Evolutionary conservation across 1,284 basidiomycete species (phyloP), one percentile per base, ranked within the genome.

Genomic region (Sporisorium graminicola): DNA sequence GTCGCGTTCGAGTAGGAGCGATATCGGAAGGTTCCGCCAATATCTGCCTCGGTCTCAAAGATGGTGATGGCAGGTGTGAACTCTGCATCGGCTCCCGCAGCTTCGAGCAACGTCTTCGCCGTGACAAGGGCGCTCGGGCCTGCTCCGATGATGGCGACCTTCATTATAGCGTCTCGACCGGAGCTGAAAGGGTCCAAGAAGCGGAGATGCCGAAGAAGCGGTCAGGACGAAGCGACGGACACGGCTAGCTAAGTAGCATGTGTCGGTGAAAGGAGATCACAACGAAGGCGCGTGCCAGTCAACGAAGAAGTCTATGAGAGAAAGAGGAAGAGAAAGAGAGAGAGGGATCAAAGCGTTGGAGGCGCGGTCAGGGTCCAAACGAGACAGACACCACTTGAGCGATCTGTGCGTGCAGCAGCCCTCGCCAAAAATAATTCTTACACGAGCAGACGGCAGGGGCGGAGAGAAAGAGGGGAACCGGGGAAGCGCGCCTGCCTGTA

Each of bases 41-140:
- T 88, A 70, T 89, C 88, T n/a, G 85, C 81, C 81, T 91, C 90
- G 70, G 89, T 88, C 80, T 91, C 91, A 42, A 81, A 82, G 55
- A 78, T 55, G 61, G 72, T 72, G 60, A 78, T 86, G 81, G 79
- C 90, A 88, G 80, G 89, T 88, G 82, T 91, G 90, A 72, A 81
- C 61, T n/a, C 24, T 29, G 69, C 54, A 33, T 78, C 53, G 18
- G 65, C 16, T 46, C 69, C 68, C 16, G 57, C 60, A 7, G 68
- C 63, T 24, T 79, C 75, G 52, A 81, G 74, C 16, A 90, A 79
- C 26, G 90, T 89, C 84, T 91, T 91, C 81, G 89, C 88, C 0
- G 89, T 88, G 22, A 90, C 90, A 14, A 91, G 85, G 1, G 90
- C 90, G 2, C 89, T 88, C 1, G 90, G 90, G 6, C 91, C 91